Percentiles rank a stretch among this genome's conserved stretches.
phyloP scores from a whole-genome alignment of 306 rosid genomes.

The Quercus alba region DNA sequence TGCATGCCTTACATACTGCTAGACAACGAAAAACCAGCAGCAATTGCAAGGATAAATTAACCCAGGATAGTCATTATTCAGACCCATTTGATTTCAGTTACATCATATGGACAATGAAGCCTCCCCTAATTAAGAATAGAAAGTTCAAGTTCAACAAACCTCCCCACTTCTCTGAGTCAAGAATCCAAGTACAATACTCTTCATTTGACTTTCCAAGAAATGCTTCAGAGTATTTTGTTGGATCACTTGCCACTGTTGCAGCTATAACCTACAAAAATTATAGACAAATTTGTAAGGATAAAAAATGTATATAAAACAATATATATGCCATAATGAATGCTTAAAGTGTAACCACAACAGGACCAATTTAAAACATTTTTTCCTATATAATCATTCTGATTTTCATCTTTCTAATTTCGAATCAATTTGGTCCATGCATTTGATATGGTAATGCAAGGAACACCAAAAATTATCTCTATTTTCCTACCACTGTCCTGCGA shows the following conservation, averaged over 20 bases:
- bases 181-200: conserved; percentile 92
- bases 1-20: neutral
- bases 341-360: neutral
- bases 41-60: conserved; percentile 5
- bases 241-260: conserved; percentile 87
- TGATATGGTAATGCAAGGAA: neutral
- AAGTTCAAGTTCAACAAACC: conserved; percentile 47
- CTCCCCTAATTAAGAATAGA: conserved; percentile 2
- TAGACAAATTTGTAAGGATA: conserved; percentile 11
- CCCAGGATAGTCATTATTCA: neutral
- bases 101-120: neutral
- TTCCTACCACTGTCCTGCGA: no score
- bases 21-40: conserved; percentile 9
- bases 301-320: conserved; percentile 1
- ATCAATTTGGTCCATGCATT: neutral
- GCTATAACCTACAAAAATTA: conserved; percentile 73
- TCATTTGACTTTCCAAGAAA: conserved; percentile 87
- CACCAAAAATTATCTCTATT: no score
- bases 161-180: conserved; percentile 95
- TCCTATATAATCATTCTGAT: neutral
- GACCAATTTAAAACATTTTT: neutral
- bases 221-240: conserved; percentile 73
- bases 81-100: neutral
- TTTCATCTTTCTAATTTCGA: neutral
- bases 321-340: conserved; percentile 5